A percentile compares a stretch with the other conserved stretches of the same genome.
Evolutionary conservation across 192 early-diverging fungal species (phyloP).

Genomic region (Gigaspora rosea): DNA sequence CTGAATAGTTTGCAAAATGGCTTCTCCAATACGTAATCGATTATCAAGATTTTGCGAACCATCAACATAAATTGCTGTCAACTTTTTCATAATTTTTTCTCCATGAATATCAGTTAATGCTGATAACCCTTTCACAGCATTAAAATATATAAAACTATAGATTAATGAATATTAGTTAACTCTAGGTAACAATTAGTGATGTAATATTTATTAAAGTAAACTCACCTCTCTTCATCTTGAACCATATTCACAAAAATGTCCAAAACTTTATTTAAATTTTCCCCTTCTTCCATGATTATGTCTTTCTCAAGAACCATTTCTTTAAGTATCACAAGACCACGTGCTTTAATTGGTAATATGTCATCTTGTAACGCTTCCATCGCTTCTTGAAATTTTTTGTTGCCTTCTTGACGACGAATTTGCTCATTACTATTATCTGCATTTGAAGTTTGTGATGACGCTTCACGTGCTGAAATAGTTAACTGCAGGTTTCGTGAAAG

Average conservation of each 20-base stretch:
- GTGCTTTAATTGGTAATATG: slow-evolving; percentile 83
- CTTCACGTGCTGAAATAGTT: slow-evolving; percentile 48
- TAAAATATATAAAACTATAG: slow-evolving; percentile 85
- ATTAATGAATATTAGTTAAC: slow-evolving; percentile 19
- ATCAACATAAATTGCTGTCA: slow-evolving; percentile 69
- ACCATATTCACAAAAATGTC: slow-evolving; percentile 80
- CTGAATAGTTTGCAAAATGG: slow-evolving; percentile 82
- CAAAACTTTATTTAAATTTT: slow-evolving; percentile 64
- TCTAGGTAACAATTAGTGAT: slow-evolving; percentile 8
- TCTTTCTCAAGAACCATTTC: slow-evolving; percentile 77
- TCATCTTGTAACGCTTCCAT: slow-evolving; percentile 77
- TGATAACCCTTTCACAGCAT: slow-evolving; percentile 85
- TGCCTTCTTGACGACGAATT: slow-evolving; percentile 40
- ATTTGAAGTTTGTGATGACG: slow-evolving; percentile 30
- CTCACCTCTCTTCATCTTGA: slow-evolving; percentile 75
- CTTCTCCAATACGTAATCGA: slow-evolving; percentile 83
- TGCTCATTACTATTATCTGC: slow-evolving; percentile 1
- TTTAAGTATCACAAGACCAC: slow-evolving; percentile 80
- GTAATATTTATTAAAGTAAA: neutral
- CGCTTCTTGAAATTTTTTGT: slow-evolving; percentile 68
- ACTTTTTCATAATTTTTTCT: slow-evolving; percentile 61
- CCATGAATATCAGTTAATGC: slow-evolving; percentile 84
- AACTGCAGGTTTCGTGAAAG: slow-evolving; percentile 50
- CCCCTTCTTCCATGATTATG: slow-evolving; percentile 53
- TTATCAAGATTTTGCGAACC: slow-evolving; percentile 59